These are phyloP conservation scores for Blepharisma stoltei DNA, from an alignment of 73 alveolate species.

Conservation along the genomic window DNA sequence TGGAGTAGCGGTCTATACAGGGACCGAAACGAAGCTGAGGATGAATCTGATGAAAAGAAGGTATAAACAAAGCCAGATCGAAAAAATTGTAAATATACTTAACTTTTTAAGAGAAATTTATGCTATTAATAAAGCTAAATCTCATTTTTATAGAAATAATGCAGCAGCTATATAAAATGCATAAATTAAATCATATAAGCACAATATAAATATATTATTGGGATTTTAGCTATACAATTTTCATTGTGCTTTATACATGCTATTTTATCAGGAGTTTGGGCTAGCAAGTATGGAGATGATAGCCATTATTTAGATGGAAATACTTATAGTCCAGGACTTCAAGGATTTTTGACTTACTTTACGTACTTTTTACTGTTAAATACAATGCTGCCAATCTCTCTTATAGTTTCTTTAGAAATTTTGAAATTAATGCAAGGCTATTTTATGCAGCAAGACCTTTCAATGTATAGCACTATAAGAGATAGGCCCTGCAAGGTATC, in stretches of 20 bases:
- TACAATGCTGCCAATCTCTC: constrained; percentile 95
- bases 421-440: constrained; percentile 85
- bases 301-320: constrained; percentile 2
- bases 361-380: constrained; percentile 89
- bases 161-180: too few relatives aligned
- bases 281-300: constrained; percentile 37
- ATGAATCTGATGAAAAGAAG: constrained; percentile 61
- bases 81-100: constrained; percentile 33
- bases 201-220: constrained; percentile 12
- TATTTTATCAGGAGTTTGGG: constrained; percentile 7
- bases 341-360: constrained; percentile 75
- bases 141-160: too few relatives aligned
- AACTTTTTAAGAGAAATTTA: too few relatives aligned
- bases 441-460: constrained; percentile 72
- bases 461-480: constrained; percentile 71
- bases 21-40: constrained; percentile 92
- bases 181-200: too few relatives aligned
- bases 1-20: constrained; percentile 85
- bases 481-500: constrained; percentile 60
- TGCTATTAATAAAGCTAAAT: too few relatives aligned
- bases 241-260: neutral
- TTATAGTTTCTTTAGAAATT: constrained; percentile 87
- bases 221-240: neutral
- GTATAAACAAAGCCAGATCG: constrained; percentile 58
- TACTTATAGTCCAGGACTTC: constrained; percentile 31